Base-by-base conservation (phyloP, 179 eudicot genomes). In the Nepenthes alata region DNA sequence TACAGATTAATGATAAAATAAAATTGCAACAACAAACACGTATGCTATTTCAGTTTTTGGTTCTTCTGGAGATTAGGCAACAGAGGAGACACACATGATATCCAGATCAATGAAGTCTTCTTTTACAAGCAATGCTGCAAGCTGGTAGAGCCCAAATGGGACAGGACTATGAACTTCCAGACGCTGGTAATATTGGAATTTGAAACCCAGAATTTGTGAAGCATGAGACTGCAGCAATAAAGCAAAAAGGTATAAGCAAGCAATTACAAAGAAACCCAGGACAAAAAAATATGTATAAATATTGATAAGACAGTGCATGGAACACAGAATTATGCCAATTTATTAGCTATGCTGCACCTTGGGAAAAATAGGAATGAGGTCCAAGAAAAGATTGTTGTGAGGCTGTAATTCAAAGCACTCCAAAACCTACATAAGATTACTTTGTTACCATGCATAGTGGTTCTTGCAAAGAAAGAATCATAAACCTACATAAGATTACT, bases 381-480 rank as follows among this genome's bases (percentile, higher is more conserved):
- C 91, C 86, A 87, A 73, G 83, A 94, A 90, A 34, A 85, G 70
- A 58, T 41, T 65, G 70, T 78, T 85, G 67, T 83, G 78, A 74
- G 95, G 96, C 72, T 81, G 99, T 79, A 90, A 81, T 71, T 94
- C 97, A 73, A 94, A 90, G 75, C 97, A 94, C 72, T 94, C 99
- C 78, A 94, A 76, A 50, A 94, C 91, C 99, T 94, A 72, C 10
- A 56, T 37, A 34, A 66, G 34, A 53, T 54, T 7, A 54, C 4
- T 14, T 2, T 11, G 2, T 55, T 12, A 49, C n/a, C 11, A 49
- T 9, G n/a, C 16, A 55, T 25, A 25, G 25, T 25, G 25, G 25
- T 25, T 25, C 25, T 25, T 25, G 25, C 25, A 25, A 25, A 25
- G 25, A 25, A 25, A 25, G 25, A 25, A 25, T 25, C 25, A 0